phyloP scores from a whole-genome alignment of 73 alveolate genomes.

The Paramecium pentaurelia region DNA sequence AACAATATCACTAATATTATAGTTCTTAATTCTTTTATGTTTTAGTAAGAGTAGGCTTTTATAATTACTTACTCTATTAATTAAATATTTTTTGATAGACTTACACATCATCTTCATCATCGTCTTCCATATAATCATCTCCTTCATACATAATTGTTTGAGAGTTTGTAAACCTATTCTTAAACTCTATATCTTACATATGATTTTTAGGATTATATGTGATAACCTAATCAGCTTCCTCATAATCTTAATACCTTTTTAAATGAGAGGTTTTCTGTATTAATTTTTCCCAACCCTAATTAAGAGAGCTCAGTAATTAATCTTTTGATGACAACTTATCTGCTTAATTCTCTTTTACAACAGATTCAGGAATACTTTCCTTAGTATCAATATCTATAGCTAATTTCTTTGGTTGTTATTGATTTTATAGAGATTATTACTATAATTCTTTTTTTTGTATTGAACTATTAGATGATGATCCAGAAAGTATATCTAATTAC shows the following conservation, averaged over 20 bases:
- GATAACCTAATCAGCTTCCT: background rate
- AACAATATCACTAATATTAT: slow-evolving; percentile 3
- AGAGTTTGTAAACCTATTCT: background rate
- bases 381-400: slow-evolving; percentile 20
- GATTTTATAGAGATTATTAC: background rate
- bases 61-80: background rate
- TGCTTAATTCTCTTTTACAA: background rate
- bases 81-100: background rate
- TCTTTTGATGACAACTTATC: background rate
- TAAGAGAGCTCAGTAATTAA: background rate
- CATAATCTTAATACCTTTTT: background rate
- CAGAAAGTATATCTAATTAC: background rate
- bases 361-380: background rate
- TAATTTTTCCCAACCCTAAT: slow-evolving; percentile 21
- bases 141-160: background rate
- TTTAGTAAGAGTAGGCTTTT: slow-evolving; percentile 5
- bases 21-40: slow-evolving; percentile 37
- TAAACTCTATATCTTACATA: background rate
- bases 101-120: slow-evolving; percentile 24
- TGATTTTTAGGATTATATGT: background rate
- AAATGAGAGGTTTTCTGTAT: background rate
- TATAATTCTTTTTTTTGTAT: background rate
- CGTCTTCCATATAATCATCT: slow-evolving; percentile 38
- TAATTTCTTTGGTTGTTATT: background rate
- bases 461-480: background rate